Conservation (phyloP, 179 eudicot genomes). For the Beta corolliflora region DNA sequence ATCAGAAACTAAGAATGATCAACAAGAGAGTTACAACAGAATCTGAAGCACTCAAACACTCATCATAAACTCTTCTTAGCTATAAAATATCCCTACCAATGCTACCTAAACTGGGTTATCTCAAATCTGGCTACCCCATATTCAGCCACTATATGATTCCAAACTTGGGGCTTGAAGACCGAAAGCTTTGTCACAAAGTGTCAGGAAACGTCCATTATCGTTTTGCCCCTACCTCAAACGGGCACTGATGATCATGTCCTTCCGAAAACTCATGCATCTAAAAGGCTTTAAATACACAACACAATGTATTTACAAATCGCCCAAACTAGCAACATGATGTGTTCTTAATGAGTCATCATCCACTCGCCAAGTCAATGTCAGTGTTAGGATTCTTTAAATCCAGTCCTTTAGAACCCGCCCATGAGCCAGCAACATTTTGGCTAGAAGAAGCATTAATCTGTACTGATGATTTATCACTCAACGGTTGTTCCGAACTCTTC, state of each 20-base stretch:
- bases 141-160: slow-evolving; percentile 20
- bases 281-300: slow-evolving; percentile 32
- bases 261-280: slow-evolving; percentile 30
- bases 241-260: slow-evolving; percentile 13
- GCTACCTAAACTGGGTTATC: slow-evolving; percentile 44
- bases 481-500: slow-evolving; percentile 33
- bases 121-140: slow-evolving; percentile 24
- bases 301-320: slow-evolving; percentile 44
- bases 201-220: neutral
- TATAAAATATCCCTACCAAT: slow-evolving; percentile 28
- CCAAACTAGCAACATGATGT: slow-evolving; percentile 15
- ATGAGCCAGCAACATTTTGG: slow-evolving; percentile 38
- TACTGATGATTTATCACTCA: slow-evolving; percentile 39
- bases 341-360: slow-evolving; percentile 37
- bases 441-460: slow-evolving; percentile 41
- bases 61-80: slow-evolving; percentile 30
- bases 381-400: slow-evolving; percentile 54
- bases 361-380: slow-evolving; percentile 82
- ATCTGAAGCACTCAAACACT: slow-evolving; percentile 31
- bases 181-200: neutral
- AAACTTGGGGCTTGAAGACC: slow-evolving; percentile 20
- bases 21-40: slow-evolving; percentile 26
- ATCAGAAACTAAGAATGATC: slow-evolving; percentile 29
- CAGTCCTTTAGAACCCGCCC: slow-evolving; percentile 45
- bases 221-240: neutral